phyloP scores from a whole-genome alignment of 768 basidiomycete species.

The Hemileccinum impolitum region DNA sequence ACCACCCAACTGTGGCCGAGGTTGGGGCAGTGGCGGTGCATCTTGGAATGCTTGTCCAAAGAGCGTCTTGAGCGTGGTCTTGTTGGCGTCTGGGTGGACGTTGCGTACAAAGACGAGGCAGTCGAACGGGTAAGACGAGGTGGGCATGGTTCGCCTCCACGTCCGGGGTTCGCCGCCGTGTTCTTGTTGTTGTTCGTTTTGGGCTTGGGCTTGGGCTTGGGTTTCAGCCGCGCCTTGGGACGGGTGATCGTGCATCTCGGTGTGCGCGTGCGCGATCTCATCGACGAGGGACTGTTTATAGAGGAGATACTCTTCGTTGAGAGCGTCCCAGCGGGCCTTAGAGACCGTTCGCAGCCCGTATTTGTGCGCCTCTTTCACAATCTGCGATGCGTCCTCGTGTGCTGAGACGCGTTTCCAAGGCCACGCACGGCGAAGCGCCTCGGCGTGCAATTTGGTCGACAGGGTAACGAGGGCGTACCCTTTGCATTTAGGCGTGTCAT shows the following conservation, averaged over 20 bases:
- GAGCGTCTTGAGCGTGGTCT: slow-evolving; percentile 67
- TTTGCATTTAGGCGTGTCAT: slow-evolving; percentile 56
- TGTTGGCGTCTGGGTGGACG: slow-evolving; percentile 73
- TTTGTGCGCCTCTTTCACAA: slow-evolving; percentile 44
- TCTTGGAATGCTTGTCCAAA: slow-evolving; percentile 44
- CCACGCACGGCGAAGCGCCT: slow-evolving; percentile 49
- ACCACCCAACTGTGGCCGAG: background rate
- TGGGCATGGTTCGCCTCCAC: slow-evolving; percentile 7
- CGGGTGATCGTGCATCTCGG: background rate
- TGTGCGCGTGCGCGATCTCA: slow-evolving; percentile 29
- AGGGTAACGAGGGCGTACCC: slow-evolving; percentile 75
- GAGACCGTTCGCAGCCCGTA: slow-evolving; percentile 58
- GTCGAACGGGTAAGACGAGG: slow-evolving; percentile 52
- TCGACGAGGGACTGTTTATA: slow-evolving; percentile 56
- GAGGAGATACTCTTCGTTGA: slow-evolving; percentile 67
- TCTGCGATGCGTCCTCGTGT: background rate
- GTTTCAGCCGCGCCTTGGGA: background rate
- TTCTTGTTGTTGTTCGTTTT: background rate
- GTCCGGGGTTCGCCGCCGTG: background rate
- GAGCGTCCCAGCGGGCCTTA: slow-evolving; percentile 58
- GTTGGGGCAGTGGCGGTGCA: background rate
- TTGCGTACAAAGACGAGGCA: slow-evolving; percentile 72
- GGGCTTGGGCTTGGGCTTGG: too few relatives aligned
- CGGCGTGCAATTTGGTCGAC: slow-evolving; percentile 35
- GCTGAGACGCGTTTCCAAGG: slow-evolving; percentile 48